Evolutionary conservation across 2,329 filamentous ascomycete genomes (phyloP).

Genomic region (Alternaria longipes): DNA sequence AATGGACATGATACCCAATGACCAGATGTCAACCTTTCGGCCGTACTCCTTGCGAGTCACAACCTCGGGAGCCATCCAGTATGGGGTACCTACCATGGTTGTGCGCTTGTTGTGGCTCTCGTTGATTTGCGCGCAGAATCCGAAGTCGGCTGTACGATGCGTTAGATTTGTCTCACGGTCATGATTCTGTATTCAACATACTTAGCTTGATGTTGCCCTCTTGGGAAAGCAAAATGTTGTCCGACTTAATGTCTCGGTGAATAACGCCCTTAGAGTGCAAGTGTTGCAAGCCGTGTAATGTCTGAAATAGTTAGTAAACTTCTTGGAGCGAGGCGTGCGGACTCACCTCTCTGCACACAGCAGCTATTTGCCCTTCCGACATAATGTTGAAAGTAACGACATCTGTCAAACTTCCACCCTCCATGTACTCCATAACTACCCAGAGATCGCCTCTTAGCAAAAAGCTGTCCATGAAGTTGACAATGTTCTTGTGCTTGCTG

Average conservation of each 20-base stretch:
- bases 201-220: conserved; percentile 98
- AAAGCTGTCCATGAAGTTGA: conserved; percentile 99
- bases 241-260: conserved; percentile 98
- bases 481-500: conserved; percentile 96
- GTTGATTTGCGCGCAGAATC: conserved; percentile 98
- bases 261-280: conserved; percentile 98
- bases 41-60: conserved; percentile 98
- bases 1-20: conserved; percentile 97
- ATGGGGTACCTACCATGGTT: conserved; percentile 98
- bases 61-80: conserved; percentile 99
- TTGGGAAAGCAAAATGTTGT: conserved; percentile 93
- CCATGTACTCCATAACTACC: conserved; percentile 99
- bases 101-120: conserved; percentile 96
- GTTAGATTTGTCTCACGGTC: conserved; percentile 7
- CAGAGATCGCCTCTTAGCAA: conserved; percentile 89
- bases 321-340: too few species aligned
- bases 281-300: conserved; percentile 89
- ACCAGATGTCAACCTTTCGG: conserved; percentile 98
- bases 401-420: conserved; percentile 95
- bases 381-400: conserved; percentile 99
- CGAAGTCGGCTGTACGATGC: conserved; percentile 79
- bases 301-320: conserved; percentile 57
- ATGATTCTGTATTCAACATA: conserved; percentile 58
- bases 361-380: conserved; percentile 96
- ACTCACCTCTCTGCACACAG: conserved; percentile 84